phyloP scores from a whole-genome alignment of 495 filamentous ascomycete species.

The Aspergillus ostianus region DNA sequence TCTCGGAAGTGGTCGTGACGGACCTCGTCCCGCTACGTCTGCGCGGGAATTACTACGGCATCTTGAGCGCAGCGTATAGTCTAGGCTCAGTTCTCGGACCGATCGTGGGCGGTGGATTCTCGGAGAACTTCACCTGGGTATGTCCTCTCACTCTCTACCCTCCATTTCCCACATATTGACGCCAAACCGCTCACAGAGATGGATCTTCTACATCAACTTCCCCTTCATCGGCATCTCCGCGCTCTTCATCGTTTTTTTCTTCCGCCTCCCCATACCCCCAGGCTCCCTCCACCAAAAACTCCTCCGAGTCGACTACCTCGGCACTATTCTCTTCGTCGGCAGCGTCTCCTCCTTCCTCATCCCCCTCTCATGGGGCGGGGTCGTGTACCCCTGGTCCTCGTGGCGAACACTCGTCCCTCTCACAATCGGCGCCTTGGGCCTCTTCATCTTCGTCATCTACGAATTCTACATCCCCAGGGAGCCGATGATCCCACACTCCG shows the following conservation, averaged over 20 bases:
- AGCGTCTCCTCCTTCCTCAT: slow-evolving; percentile 48
- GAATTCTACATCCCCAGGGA: slow-evolving; percentile 31
- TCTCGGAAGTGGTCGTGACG: slow-evolving; percentile 33
- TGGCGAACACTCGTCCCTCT: slow-evolving; percentile 49
- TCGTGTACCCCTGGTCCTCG: slow-evolving; percentile 50
- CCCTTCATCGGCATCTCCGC: slow-evolving; percentile 49
- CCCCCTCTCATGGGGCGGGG: slow-evolving; percentile 55
- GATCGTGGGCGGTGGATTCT: slow-evolving; percentile 33
- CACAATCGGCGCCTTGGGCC: slow-evolving; percentile 14
- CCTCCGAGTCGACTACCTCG: slow-evolving; percentile 53
- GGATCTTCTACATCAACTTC: slow-evolving; percentile 71
- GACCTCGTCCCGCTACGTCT: slow-evolving; percentile 41
- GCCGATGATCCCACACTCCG: slow-evolving; percentile 46
- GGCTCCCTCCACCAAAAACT: slow-evolving; percentile 31
- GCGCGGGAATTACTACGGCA: slow-evolving; percentile 31
- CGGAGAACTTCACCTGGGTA: slow-evolving; percentile 40
- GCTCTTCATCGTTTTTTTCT: slow-evolving; percentile 49
- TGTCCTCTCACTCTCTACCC: not conserved
- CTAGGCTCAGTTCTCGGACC: slow-evolving; percentile 36
- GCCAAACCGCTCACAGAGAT: slow-evolving; percentile 31
- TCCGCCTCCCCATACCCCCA: slow-evolving; percentile 25
- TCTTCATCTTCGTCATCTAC: slow-evolving; percentile 22
- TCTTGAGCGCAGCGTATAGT: slow-evolving; percentile 25
- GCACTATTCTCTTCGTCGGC: slow-evolving; percentile 48
- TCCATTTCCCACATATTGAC: not conserved